These are phyloP conservation scores for Ceratocystis smalleyi DNA, from an alignment of 2,329 filamentous ascomycete species.

Conservation along the genomic window DNA sequence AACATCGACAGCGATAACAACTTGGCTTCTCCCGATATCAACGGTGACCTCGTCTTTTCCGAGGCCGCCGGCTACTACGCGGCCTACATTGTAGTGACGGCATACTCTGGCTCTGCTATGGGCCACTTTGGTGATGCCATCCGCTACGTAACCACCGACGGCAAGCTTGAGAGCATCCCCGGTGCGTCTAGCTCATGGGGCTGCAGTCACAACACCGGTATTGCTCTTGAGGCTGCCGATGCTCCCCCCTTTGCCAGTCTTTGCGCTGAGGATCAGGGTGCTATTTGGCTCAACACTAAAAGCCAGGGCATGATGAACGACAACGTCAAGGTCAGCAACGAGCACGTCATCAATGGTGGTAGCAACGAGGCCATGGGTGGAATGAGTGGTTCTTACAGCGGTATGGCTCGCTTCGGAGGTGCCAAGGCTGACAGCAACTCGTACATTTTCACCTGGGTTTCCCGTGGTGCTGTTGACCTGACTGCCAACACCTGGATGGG, in stretches of 20 bases:
- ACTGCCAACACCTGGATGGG: constrained; percentile 43
- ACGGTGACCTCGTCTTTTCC: constrained; percentile 47
- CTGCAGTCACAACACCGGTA: constrained; percentile 50
- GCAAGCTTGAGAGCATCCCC: constrained; percentile 34
- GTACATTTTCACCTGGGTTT: constrained; percentile 49
- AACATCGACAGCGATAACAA: constrained; percentile 32
- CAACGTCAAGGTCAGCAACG: constrained; percentile 46
- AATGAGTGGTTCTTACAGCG: constrained; percentile 47
- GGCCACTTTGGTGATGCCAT: constrained; percentile 44
- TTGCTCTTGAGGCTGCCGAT: constrained; percentile 45
- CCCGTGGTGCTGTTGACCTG: constrained; percentile 41
- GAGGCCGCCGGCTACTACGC: constrained; percentile 40
- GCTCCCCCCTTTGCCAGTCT: constrained; percentile 41
- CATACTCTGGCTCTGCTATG: constrained; percentile 36
- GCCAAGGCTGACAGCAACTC: constrained; percentile 24
- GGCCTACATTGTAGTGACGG: constrained; percentile 46
- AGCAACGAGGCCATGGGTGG: constrained; percentile 45
- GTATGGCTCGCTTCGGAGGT: constrained; percentile 37
- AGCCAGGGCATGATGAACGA: constrained; percentile 37
- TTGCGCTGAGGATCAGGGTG: constrained; percentile 47
- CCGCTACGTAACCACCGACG: constrained; percentile 32
- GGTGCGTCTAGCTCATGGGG: constrained; percentile 43
- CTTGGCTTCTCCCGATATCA: constrained; percentile 41
- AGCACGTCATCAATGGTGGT: constrained; percentile 44
- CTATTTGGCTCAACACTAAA: constrained; percentile 48